These are phyloP conservation scores for Fraxinus excelsior DNA, from an alignment of 257 asterid genomes.

Conservation along the genomic window DNA sequence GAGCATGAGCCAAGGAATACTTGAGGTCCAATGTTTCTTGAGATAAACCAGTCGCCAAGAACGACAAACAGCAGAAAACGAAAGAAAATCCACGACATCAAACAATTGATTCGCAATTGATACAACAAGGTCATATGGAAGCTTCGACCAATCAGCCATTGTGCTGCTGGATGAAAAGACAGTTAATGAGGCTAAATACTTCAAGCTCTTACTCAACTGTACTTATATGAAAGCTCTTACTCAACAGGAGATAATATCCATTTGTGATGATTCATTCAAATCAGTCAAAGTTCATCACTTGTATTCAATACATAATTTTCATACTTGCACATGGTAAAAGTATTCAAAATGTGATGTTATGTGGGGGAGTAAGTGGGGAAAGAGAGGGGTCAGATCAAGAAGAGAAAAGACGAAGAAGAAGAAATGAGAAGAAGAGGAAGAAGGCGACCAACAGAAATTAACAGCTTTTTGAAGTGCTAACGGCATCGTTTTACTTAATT, in stretches of 20 bases:
- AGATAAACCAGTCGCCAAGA: conserved; percentile 23
- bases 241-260: not conserved
- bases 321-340: not conserved
- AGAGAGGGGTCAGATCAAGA: too few relatives aligned
- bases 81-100: conserved; percentile 29
- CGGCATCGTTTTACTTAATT: too few relatives aligned
- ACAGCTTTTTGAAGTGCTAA: too few relatives aligned
- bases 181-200: not conserved
- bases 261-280: not conserved
- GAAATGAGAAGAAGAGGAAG: too few relatives aligned
- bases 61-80: not conserved
- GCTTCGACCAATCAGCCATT: conserved; percentile 36
- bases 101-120: conserved; percentile 27
- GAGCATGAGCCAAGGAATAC: conserved; percentile 36
- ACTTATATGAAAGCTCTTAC: too few relatives aligned
- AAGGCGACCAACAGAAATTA: too few relatives aligned
- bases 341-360: too few relatives aligned
- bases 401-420: too few relatives aligned
- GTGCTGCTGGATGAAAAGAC: not conserved
- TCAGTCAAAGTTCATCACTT: not conserved
- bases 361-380: too few relatives aligned
- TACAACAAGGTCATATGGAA: conserved; percentile 29
- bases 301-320: not conserved
- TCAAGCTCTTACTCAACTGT: not conserved
- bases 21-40: conserved; percentile 29